Percentiles rank a stretch among this genome's conserved stretches.
phyloP scores from a whole-genome alignment of 78 protist species.

The Dictyostelium brefeldianum region DNA sequence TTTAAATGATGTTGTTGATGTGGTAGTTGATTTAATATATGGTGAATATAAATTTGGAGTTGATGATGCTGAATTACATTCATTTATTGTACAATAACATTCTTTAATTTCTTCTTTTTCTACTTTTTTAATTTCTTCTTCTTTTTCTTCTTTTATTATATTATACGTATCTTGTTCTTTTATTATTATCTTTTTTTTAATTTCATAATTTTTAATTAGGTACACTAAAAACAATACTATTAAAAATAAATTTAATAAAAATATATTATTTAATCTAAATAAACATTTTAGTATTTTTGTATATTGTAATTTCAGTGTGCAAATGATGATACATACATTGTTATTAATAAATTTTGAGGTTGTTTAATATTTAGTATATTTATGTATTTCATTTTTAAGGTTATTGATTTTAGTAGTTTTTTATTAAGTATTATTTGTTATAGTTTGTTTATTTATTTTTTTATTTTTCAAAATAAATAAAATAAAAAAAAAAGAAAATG shows the following conservation, averaged over 20 bases:
- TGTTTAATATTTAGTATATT: no score
- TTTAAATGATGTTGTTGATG: neutral
- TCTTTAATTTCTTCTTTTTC: neutral
- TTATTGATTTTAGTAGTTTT: no score
- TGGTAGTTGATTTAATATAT: neutral
- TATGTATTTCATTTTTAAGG: no score
- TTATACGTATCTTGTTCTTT: neutral
- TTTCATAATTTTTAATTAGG: neutral
- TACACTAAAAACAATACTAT: neutral
- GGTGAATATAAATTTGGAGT: slow-evolving; percentile 5
- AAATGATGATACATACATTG: no score
- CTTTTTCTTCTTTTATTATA: neutral
- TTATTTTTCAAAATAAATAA: no score
- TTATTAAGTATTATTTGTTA: no score
- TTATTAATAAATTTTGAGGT: no score
- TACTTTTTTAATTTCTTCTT: neutral
- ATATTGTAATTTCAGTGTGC: no score
- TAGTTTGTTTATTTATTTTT: no score
- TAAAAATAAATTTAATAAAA: neutral
- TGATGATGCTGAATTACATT: neutral
- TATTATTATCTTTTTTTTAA: neutral
- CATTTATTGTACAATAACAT: neutral
- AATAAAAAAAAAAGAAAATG: no score
- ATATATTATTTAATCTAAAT: neutral
- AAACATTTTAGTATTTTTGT: no score